Evolutionary conservation across 1,139 yeast genomes (phyloP).

Genomic region (Suhomyces yuchorum): DNA sequence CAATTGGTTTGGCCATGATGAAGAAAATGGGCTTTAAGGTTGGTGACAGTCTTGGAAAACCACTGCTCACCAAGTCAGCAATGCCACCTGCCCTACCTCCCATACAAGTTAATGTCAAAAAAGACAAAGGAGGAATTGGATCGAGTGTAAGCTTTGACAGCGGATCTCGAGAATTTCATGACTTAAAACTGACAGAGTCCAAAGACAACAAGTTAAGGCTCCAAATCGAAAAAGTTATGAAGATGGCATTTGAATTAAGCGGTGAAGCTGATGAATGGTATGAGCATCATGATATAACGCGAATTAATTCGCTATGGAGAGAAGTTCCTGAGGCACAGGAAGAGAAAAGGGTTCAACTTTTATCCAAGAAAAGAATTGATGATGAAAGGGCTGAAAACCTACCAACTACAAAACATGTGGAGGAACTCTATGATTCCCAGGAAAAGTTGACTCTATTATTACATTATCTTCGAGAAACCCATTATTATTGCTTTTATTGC

Average conservation of each 20-base stretch:
- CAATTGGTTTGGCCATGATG: constrained; percentile 56
- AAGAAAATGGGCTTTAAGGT: constrained; percentile 56
- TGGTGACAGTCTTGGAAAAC: constrained; percentile 46
- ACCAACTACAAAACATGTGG: neutral
- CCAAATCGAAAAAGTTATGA: constrained; percentile 21
- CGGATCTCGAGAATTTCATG: neutral
- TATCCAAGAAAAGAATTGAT: constrained; percentile 1
- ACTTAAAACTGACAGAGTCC: neutral
- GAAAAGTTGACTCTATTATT: constrained; percentile 20
- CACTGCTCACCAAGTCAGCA: neutral
- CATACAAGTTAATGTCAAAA: constrained; percentile 15
- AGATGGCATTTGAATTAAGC: constrained; percentile 30
- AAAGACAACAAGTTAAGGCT: neutral
- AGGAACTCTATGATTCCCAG: constrained; percentile 1
- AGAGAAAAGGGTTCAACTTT: neutral
- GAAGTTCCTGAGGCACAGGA: constrained; percentile 17
- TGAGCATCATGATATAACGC: constrained; percentile 10
- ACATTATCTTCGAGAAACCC: constrained; percentile 35
- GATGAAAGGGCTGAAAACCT: neutral
- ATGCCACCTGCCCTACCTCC: constrained; percentile 10
- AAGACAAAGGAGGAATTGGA: constrained; percentile 19
- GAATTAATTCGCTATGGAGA: constrained; percentile 29
- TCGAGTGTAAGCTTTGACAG: neutral
- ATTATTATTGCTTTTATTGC: constrained; percentile 52
- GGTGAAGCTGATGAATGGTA: constrained; percentile 26